Evolutionary conservation across 345 rosid genomes (phyloP).

Genomic region (Populus pruinosa): DNA sequence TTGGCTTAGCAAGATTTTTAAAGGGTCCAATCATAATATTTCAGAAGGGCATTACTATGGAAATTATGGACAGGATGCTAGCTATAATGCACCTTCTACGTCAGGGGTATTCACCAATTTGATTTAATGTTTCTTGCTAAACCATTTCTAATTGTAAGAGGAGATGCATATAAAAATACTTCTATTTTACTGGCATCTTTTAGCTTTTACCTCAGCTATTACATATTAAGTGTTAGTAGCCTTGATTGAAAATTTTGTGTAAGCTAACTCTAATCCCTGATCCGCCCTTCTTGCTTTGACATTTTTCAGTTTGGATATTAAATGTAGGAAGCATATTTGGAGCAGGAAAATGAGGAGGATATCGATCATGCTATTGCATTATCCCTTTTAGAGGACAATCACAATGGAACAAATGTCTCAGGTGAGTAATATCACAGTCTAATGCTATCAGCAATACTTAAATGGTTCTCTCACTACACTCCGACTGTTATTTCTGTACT

Average conservation of each 20-base stretch:
- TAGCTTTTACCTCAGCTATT: background rate
- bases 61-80: conserved; percentile 43
- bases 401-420: conserved; percentile 26
- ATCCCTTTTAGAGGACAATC: conserved; percentile 73
- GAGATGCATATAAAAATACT: background rate
- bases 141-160: background rate
- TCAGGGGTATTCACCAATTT: conserved; percentile 50
- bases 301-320: conserved; percentile 9
- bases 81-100: conserved; percentile 52
- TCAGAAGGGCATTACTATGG: conserved; percentile 48
- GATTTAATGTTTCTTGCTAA: background rate
- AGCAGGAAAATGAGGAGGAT: conserved; percentile 73
- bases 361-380: conserved; percentile 79
- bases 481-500: background rate
- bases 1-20: conserved; percentile 83
- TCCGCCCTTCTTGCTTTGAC: conserved; percentile 1
- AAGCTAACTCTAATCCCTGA: background rate
- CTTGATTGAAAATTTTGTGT: background rate
- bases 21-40: conserved; percentile 61
- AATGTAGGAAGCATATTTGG: conserved; percentile 50
- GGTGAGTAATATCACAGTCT: conserved; percentile 44
- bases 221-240: background rate
- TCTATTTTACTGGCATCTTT: background rate
- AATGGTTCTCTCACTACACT: background rate
- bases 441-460: conserved; percentile 4